phyloP scores from a whole-genome alignment of 768 basidiomycete species.

The Termitomyces heimii region DNA sequence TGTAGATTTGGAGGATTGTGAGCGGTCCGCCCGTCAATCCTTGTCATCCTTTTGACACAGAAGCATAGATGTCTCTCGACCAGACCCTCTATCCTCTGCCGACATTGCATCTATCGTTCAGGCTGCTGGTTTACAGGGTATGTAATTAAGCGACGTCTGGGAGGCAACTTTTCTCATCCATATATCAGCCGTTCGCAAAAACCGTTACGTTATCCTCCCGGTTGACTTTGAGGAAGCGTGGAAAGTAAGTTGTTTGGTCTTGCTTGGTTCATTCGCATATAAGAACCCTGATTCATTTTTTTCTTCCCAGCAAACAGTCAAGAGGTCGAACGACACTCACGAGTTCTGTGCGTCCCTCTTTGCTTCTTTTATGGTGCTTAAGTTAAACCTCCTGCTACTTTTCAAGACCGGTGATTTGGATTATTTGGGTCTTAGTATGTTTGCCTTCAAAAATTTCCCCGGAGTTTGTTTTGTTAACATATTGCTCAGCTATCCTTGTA shows the following conservation, averaged over 20 bases:
- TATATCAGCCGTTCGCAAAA: conserved; percentile 84
- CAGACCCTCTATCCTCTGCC: conserved; percentile 92
- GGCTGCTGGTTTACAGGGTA: conserved; percentile 95
- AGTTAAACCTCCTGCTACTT: background rate
- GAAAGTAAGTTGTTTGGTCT: conserved; percentile 80
- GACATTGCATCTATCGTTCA: conserved; percentile 96
- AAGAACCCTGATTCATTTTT: conserved; percentile 22
- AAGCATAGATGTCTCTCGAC: conserved; percentile 83
- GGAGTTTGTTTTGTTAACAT: background rate
- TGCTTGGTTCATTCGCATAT: conserved; percentile 32
- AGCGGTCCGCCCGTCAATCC: conserved; percentile 23
- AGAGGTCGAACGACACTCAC: conserved; percentile 91
- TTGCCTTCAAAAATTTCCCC: background rate
- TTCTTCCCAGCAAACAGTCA: conserved; percentile 83
- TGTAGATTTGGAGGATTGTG: conserved; percentile 97
- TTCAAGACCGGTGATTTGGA: conserved; percentile 33
- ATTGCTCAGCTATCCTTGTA: conserved; percentile 10
- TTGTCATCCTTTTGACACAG: conserved; percentile 8
- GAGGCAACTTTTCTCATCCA: background rate
- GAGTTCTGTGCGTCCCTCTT: conserved; percentile 76
- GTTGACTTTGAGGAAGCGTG: conserved; percentile 99
- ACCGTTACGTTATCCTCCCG: conserved; percentile 95
- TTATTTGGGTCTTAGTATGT: conserved; percentile 17
- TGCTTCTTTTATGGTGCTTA: background rate
- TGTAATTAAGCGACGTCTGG: background rate